These are phyloP conservation scores for Globisporangium takayamanum DNA, from an alignment of 352 stramenopile genomes.

Conservation along the genomic window DNA sequence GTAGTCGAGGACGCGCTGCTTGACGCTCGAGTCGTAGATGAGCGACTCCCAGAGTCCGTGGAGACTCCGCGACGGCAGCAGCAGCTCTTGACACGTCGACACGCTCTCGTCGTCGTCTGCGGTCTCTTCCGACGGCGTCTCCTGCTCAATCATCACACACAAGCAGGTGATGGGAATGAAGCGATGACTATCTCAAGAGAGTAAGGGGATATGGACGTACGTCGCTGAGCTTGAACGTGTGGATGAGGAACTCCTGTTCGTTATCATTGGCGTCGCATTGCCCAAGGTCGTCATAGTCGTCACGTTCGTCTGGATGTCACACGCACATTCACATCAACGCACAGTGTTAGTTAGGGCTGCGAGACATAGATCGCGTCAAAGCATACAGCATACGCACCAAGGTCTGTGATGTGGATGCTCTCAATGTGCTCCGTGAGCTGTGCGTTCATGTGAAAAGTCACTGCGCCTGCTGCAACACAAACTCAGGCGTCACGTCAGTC, in stretches of 20 bases:
- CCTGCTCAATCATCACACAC: conserved; percentile 23
- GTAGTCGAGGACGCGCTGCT: conserved; percentile 83
- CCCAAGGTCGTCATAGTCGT: conserved; percentile 11
- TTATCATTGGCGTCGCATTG: conserved; percentile 1
- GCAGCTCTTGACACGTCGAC: conserved; percentile 69
- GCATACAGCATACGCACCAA: conserved; percentile 13
- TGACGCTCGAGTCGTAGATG: conserved; percentile 78
- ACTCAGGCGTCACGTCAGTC: neutral
- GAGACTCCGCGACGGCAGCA: conserved; percentile 58
- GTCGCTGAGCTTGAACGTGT: conserved; percentile 73
- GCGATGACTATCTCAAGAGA: neutral
- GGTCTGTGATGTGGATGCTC: conserved; percentile 36
- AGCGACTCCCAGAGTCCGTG: conserved; percentile 82
- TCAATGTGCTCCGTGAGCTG: conserved; percentile 30
- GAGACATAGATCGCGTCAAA: conserved; percentile 1
- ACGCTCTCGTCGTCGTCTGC: conserved; percentile 77
- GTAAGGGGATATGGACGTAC: conserved; percentile 14
- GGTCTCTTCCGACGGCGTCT: conserved; percentile 62
- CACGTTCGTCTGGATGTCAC: conserved; percentile 4
- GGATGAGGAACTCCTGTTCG: conserved; percentile 32
- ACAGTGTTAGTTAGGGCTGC: neutral
- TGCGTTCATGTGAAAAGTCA: conserved; percentile 18
- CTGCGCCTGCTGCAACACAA: conserved; percentile 17
- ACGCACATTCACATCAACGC: too few relatives aligned
- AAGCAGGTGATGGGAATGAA: neutral